Evolutionary conservation across 1,284 basidiomycete species (phyloP).

Genomic region (Fomitopsis palustris): DNA sequence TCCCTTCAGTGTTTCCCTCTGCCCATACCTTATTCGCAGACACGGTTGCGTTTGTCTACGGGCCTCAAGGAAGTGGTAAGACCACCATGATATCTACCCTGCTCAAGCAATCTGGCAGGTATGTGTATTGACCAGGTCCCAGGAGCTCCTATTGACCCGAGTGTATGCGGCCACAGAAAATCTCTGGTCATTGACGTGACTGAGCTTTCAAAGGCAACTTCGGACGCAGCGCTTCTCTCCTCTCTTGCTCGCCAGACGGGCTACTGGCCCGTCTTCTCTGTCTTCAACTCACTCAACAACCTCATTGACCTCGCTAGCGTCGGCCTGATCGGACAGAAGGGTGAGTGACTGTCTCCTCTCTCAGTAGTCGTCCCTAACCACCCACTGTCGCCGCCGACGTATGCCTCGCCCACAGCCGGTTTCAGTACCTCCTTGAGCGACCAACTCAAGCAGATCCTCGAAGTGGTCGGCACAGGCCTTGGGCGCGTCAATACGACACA

Average conservation of each 20-base stretch:
- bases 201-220: constrained; percentile 67
- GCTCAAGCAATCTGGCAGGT: constrained; percentile 61
- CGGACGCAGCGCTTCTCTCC: constrained; percentile 70
- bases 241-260: constrained; percentile 81
- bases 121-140: constrained; percentile 12
- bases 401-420: too few relatives aligned
- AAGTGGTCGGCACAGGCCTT: constrained; percentile 73
- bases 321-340: constrained; percentile 93
- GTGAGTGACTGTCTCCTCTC: constrained; percentile 33
- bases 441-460: constrained; percentile 86
- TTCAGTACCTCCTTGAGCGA: constrained; percentile 81
- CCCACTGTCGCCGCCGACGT: too few relatives aligned
- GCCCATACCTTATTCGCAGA: constrained; percentile 29
- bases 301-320: constrained; percentile 92
- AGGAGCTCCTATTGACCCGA: neutral
- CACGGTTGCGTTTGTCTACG: constrained; percentile 81
- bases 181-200: constrained; percentile 80
- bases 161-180: constrained; percentile 44
- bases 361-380: neutral
- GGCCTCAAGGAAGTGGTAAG: constrained; percentile 93
- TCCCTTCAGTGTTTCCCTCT: neutral
- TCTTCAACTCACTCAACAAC: constrained; percentile 82
- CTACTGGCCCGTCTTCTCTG: constrained; percentile 89
- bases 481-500: constrained; percentile 58
- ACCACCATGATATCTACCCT: constrained; percentile 64